Percentiles rank a stretch among this genome's conserved stretches.
These are phyloP conservation scores for Pestalotiopsis sp. DNA, from an alignment of 2,329 filamentous ascomycete species.

Conservation along the genomic window DNA sequence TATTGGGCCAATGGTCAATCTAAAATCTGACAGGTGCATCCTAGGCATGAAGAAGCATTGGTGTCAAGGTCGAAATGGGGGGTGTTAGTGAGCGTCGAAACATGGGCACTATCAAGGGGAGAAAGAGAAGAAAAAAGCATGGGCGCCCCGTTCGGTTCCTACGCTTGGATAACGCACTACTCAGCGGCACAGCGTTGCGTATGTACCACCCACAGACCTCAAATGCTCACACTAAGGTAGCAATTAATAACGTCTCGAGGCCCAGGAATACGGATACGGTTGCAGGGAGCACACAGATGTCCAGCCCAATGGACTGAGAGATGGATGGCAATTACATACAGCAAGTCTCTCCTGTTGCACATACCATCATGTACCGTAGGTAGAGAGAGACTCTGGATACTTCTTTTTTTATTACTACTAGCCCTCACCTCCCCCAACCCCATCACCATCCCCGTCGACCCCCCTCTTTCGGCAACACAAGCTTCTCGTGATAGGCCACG, in stretches of 20 bases:
- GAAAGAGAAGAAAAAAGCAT: not conserved
- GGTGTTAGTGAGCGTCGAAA: not conserved
- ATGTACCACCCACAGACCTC: not conserved
- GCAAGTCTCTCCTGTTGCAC: no score
- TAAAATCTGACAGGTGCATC: constrained; percentile 12
- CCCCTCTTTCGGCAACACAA: not conserved
- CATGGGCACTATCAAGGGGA: not conserved
- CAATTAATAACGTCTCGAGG: not conserved
- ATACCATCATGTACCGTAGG: not conserved
- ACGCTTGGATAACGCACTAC: not conserved
- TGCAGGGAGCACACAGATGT: not conserved
- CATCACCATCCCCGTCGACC: not conserved
- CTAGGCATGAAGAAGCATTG: not conserved
- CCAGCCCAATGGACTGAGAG: not conserved
- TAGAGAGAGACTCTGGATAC: not conserved
- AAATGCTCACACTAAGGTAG: not conserved
- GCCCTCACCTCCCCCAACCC: no score
- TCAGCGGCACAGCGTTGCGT: not conserved
- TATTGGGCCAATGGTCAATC: not conserved
- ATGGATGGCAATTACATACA: not conserved
- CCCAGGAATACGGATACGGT: not conserved
- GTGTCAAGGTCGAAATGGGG: not conserved
- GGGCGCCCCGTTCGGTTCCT: not conserved
- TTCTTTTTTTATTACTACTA: not conserved
- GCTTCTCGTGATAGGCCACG: constrained; percentile 8